phyloP scores from a whole-genome alignment of 176 grass and related monocot genomes.

The Carex myosuroides region DNA sequence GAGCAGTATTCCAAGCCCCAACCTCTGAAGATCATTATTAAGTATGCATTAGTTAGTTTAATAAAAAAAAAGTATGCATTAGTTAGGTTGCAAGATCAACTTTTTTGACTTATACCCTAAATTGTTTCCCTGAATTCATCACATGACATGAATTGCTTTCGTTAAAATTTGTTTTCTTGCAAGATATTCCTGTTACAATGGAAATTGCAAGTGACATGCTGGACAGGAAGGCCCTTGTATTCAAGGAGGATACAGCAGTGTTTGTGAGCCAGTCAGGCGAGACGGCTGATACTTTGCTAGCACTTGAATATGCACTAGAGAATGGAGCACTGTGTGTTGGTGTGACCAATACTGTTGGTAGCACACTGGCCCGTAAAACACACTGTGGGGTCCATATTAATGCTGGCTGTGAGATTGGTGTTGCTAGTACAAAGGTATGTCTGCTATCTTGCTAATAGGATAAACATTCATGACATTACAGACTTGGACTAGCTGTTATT shows the following conservation, averaged over 20 bases:
- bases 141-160: not conserved
- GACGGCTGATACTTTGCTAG: constrained; percentile 87
- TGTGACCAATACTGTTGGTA: constrained; percentile 87
- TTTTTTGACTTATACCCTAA: not conserved
- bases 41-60: not conserved
- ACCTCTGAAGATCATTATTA: not conserved
- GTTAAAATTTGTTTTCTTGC: not conserved
- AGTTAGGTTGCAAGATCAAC: not conserved
- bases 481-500: not conserved
- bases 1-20: not conserved
- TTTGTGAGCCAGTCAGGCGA: constrained; percentile 98
- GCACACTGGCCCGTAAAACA: constrained; percentile 76
- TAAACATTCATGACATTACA: not conserved
- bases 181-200: constrained; percentile 84
- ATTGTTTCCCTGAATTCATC: not conserved
- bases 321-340: constrained; percentile 90
- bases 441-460: not conserved
- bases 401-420: constrained; percentile 93
- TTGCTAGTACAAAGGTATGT: constrained; percentile 85
- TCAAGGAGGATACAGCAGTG: constrained; percentile 73
- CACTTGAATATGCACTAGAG: constrained; percentile 86
- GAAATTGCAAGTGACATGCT: constrained; percentile 86
- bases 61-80: not conserved
- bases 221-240: constrained; percentile 81
- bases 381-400: constrained; percentile 94